Percentiles rank a stretch among this genome's conserved stretches.
phyloP scores from a whole-genome alignment of 2,329 filamentous ascomycete genomes.

The Alternaria triticimaculans region DNA sequence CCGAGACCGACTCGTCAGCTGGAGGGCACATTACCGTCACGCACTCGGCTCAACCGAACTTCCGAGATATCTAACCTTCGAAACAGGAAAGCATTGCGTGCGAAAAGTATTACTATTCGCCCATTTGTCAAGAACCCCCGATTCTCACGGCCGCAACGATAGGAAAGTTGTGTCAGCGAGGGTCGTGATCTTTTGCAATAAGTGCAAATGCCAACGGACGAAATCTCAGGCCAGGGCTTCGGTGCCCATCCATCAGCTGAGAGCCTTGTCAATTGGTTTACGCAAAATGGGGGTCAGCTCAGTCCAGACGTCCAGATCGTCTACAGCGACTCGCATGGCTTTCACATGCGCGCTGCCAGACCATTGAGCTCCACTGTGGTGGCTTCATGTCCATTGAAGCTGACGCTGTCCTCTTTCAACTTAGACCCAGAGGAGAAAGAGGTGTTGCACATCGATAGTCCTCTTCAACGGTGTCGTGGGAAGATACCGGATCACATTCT shows the following conservation, averaged over 20 bases:
- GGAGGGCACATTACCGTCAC: constrained; percentile 6
- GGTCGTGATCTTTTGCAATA: neutral
- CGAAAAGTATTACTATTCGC: constrained; percentile 6
- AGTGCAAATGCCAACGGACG: constrained; percentile 5
- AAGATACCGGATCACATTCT: constrained; percentile 42
- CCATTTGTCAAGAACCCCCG: neutral
- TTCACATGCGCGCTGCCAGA: constrained; percentile 37
- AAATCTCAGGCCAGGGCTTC: constrained; percentile 5
- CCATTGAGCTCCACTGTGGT: constrained; percentile 29
- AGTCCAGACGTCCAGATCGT: constrained; percentile 39
- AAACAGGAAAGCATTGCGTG: constrained; percentile 1
- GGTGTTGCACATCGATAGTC: constrained; percentile 34
- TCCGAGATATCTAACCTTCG: constrained; percentile 4
- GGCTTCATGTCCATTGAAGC: constrained; percentile 40
- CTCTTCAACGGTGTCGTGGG: constrained; percentile 31
- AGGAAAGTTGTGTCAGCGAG: constrained; percentile 15
- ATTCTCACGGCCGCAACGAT: neutral
- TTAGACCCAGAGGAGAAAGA: constrained; percentile 36
- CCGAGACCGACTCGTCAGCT: constrained; percentile 25
- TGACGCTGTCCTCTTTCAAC: constrained; percentile 47
- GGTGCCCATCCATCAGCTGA: constrained; percentile 22
- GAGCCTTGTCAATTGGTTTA: constrained; percentile 41
- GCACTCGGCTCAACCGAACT: constrained; percentile 14
- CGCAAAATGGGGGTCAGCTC: constrained; percentile 38
- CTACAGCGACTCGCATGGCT: constrained; percentile 35